phyloP scores from a whole-genome alignment of 2,329 filamentous ascomycete species.

The Penicillium sp. region DNA sequence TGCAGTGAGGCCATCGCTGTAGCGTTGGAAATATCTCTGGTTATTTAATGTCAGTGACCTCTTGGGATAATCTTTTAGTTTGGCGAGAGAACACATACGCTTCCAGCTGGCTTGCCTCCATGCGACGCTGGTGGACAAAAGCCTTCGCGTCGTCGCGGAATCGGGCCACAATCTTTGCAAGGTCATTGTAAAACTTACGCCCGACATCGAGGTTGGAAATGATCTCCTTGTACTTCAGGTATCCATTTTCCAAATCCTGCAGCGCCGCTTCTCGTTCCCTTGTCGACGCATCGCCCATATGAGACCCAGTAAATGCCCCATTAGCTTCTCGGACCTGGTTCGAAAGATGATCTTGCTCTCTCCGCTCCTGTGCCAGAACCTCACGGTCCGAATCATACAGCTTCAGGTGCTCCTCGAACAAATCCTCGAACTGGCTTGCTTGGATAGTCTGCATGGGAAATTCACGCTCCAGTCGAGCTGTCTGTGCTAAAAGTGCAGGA shows the following conservation, averaged over 20 bases:
- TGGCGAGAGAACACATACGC: constrained; percentile 55
- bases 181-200: constrained; percentile 94
- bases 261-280: constrained; percentile 80
- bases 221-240: constrained; percentile 95
- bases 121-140: constrained; percentile 76
- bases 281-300: constrained; percentile 63
- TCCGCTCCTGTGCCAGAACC: constrained; percentile 66
- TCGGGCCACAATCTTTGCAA: constrained; percentile 78
- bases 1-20: constrained; percentile 58
- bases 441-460: constrained; percentile 82
- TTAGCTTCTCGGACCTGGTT: constrained; percentile 72
- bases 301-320: constrained; percentile 70
- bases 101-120: constrained; percentile 77
- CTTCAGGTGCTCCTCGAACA: constrained; percentile 80
- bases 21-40: constrained; percentile 55
- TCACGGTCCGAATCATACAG: constrained; percentile 77
- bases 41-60: constrained; percentile 7
- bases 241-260: constrained; percentile 85
- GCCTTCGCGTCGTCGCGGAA: constrained; percentile 77
- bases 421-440: constrained; percentile 84
- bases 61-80: too few species aligned
- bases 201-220: constrained; percentile 87
- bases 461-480: constrained; percentile 78
- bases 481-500: constrained; percentile 75
- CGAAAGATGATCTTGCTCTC: constrained; percentile 72